Base-by-base conservation (phyloP, 441 rosid species). In the Arabidopsis hybrid region DNA sequence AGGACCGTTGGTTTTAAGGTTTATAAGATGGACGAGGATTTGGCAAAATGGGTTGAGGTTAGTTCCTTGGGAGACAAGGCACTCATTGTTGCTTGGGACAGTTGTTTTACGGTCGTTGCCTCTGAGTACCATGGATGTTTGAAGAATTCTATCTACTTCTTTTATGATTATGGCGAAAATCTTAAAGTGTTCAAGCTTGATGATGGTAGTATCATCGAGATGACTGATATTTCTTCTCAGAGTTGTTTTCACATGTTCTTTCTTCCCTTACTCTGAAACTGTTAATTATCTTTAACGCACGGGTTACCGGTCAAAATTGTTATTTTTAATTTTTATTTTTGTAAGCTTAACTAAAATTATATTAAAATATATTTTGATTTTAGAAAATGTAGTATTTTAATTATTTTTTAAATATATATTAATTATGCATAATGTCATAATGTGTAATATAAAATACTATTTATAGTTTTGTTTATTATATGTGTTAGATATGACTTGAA, bases 41-140 rank as follows among this genome's bases (percentile, higher is more conserved):
- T 60, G 73, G 70, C 62, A 3, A 53, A 38, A 40, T 73, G 79
- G 81, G 75, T 72, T 12, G 76, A 69, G 51, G 50, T 77, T 32
- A 68, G 32, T 35, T 42, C 32, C 53, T 66, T 80, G 43, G 76
- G 36, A 17, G 53, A 73, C 46, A 34, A 14, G 7, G 16, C 43
- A 26, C 4, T 80, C 11, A 42, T 80, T 49, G 40, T 80, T 14
- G 73, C 65, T 29, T 8, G 9, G 6, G 18, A 59, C 18, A 32
- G 73, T 47, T 80, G 72, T 40, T 80, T 77, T 45, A 49, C 66
- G 3, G 75, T 78, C n/a, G 62, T 79, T 1, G 78, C 73, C 18
- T 64, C 43, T 1, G 69, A 65, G 1, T 49, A 50, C 18, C 4
- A 49, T 50, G 59, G 47, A 17, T 65, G 69, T 65, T 50, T 50